Evolutionary conservation across 1,139 yeast species (phyloP).

Genomic region (Suhomyces choctaworum): DNA sequence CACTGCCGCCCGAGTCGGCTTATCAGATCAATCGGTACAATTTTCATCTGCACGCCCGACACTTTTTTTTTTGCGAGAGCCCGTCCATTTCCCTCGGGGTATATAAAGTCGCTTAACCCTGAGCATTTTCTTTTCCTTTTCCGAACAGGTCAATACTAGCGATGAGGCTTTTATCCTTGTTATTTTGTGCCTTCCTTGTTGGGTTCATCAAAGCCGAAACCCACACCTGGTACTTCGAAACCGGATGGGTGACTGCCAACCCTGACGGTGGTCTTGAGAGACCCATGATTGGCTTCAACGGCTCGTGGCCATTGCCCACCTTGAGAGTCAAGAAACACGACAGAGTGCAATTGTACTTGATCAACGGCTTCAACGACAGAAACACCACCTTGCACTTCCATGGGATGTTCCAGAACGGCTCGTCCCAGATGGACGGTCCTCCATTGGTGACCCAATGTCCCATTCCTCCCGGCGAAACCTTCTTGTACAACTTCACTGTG

Average conservation of each 20-base stretch:
- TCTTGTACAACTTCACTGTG: conserved; percentile 79
- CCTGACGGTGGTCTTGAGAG: conserved; percentile 75
- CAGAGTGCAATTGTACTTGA: conserved; percentile 64
- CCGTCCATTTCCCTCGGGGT: not conserved
- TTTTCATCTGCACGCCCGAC: conserved; percentile 3
- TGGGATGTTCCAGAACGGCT: conserved; percentile 80
- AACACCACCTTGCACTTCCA: conserved; percentile 88
- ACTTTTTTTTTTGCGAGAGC: conserved; percentile 1
- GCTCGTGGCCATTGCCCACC: conserved; percentile 83
- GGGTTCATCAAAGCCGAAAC: conserved; percentile 47
- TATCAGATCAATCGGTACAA: conserved; percentile 9
- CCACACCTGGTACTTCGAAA: conserved; percentile 69
- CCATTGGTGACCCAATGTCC: conserved; percentile 87
- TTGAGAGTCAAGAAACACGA: conserved; percentile 75
- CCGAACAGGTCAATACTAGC: conserved; percentile 2
- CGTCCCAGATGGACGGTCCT: conserved; percentile 84
- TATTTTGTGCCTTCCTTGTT: conserved; percentile 20
- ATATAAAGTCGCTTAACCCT: conserved; percentile 13
- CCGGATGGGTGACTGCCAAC: conserved; percentile 67
- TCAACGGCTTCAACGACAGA: conserved; percentile 63
- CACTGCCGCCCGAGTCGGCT: conserved; percentile 8
- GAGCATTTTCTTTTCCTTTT: conserved; percentile 12
- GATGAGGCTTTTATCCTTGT: conserved; percentile 22
- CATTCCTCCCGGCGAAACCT: conserved; percentile 68
- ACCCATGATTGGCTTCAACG: conserved; percentile 76